Base-by-base conservation (phyloP, 2,329 filamentous ascomycete genomes). In the Graphium sp. region DNA sequence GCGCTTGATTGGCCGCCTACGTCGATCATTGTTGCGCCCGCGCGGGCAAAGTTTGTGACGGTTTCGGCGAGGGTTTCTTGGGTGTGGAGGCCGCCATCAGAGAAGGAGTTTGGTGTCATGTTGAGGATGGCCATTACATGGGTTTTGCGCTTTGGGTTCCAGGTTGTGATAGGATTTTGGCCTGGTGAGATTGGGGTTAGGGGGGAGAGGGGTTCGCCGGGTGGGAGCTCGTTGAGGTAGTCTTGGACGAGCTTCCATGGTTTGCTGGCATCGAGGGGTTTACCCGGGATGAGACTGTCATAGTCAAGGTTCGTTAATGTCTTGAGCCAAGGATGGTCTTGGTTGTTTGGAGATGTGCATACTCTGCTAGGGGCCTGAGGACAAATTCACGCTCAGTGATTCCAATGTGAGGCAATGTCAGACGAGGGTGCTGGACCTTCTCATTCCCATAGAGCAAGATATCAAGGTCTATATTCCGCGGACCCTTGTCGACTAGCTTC, bases 371-470 rank as follows among this genome's bases (percentile, higher is more conserved):
- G 15, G 89, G 89, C 12, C 81, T 69, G 8, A 98, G 66, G 22
- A 98, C 89, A 48, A 98, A 98, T 49, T 93, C 85, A 28, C 89
- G 68, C 51, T 98, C 89, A 3, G 76, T 56, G 57, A 98, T 93
- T 24, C 81, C 62, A 18, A 70, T 60, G 48, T 98, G 89, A 8
- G 89, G 89, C 17, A 98, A 62, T 16, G 63, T 75, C n/a, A 98
- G 67, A 13, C 83, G 70, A 23, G 78, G 67, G 37, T 81, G 64
- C 22, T 70, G 53, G 29, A 92, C 54, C 4, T 52, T 56, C 34
- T 75, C 54, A 31, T 79, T 55, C 28, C 74, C 76, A 45, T 92
- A 94, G 2, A 94, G 60, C 12, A 95, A 56, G 26, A 98, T 84
- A 44, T 98, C 89, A 10, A 98, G 60, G 44, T 98, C 89, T 35